These are phyloP conservation scores for Aspergillus calidoustus DNA, from an alignment of 2,329 filamentous ascomycete genomes.

Conservation along the genomic window DNA sequence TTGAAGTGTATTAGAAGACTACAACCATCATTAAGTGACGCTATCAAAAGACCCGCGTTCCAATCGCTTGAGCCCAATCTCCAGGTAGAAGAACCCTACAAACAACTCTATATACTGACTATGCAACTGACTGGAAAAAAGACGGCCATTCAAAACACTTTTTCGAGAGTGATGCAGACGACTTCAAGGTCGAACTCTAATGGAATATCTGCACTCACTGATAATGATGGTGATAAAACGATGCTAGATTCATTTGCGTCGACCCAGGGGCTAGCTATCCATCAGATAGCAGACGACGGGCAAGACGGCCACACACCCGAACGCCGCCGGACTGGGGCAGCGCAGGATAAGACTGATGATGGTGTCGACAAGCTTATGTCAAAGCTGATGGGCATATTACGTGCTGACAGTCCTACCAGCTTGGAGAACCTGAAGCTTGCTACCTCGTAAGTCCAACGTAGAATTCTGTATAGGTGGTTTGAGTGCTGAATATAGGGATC, in stretches of 20 bases:
- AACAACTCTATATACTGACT: background rate
- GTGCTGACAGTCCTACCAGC: conserved; percentile 36
- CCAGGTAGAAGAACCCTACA: conserved; percentile 32
- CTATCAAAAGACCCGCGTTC: conserved; percentile 27
- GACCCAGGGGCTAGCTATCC: conserved; percentile 18
- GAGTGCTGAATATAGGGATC: conserved; percentile 17
- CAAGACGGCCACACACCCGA: conserved; percentile 37
- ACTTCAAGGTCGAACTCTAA: background rate
- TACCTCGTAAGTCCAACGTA: conserved; percentile 52
- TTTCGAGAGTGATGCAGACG: conserved; percentile 9
- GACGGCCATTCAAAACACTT: conserved; percentile 30
- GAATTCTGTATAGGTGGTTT: background rate
- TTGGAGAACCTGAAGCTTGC: conserved; percentile 48
- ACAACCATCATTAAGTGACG: conserved; percentile 25
- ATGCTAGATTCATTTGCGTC: background rate
- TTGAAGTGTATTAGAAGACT: conserved; percentile 28
- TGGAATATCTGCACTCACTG: background rate
- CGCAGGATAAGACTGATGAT: conserved; percentile 35
- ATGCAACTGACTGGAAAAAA: conserved; percentile 26
- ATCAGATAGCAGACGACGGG: conserved; percentile 19
- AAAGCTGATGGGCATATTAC: conserved; percentile 40
- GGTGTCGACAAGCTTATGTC: conserved; percentile 39
- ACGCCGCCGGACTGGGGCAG: conserved; percentile 36
- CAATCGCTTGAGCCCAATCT: conserved; percentile 34
- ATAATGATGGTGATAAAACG: background rate